phyloP scores from a whole-genome alignment of 2,329 filamentous ascomycete species.

The Magnaporthiopsis incrustans region DNA sequence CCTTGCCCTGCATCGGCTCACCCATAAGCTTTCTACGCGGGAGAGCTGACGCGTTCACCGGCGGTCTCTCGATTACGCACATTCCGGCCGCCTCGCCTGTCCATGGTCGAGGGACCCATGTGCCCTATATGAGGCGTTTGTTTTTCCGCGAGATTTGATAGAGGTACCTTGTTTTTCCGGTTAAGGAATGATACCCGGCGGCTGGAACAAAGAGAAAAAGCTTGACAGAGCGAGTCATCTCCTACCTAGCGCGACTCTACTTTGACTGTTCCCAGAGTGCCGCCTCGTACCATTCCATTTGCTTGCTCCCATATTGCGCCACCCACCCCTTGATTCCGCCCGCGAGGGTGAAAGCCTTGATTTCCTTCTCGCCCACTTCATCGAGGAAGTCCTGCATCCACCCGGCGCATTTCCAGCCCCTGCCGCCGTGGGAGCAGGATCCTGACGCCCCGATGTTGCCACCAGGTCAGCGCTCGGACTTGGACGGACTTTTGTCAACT shows the following conservation, averaged over 20 bases:
- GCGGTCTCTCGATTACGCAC: not conserved
- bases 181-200: not conserved
- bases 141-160: not conserved
- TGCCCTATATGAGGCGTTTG: not conserved
- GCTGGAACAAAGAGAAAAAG: not conserved
- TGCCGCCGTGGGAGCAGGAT: conserved; percentile 40
- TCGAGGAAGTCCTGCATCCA: conserved; percentile 51
- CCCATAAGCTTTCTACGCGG: too few relatives aligned
- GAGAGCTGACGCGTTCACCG: too few relatives aligned
- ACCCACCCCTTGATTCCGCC: conserved; percentile 50
- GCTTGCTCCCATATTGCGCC: conserved; percentile 34
- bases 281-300: conserved; percentile 44
- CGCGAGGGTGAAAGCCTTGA: conserved; percentile 39
- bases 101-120: not conserved
- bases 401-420: conserved; percentile 42
- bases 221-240: not conserved
- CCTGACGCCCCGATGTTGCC: not conserved
- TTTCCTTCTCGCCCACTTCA: conserved; percentile 31
- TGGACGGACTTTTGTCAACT: not conserved
- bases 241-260: not conserved
- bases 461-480: not conserved
- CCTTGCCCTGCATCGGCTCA: not conserved
- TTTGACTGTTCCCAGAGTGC: conserved; percentile 22
- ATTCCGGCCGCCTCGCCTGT: not conserved
- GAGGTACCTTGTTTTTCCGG: not conserved